Base-by-base conservation (phyloP, 1,139 yeast species). In the Debaryomyces udenii region DNA sequence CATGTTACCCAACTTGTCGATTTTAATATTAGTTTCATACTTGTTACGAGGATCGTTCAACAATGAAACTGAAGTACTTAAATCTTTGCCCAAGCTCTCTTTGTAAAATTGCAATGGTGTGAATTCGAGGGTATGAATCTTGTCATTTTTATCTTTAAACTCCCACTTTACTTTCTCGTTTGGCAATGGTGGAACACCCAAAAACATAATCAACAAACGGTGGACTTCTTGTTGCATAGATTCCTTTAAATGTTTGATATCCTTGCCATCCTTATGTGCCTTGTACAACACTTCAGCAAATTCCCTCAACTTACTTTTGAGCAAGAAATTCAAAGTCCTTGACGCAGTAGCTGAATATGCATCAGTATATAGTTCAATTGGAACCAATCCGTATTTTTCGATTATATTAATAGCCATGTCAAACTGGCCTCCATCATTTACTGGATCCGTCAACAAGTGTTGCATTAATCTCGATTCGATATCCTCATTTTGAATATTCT, bases 351-450 rank as follows among this genome's bases (percentile, higher is more conserved):
- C 46, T 13, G 50, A 42, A 28, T 44, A 48, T 6, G 49, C 50
- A 33, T 53, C 56, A 3, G 56, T 54, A 35, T 38, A 53, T 27
- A 44, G 29, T 4, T 45, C 48, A 31, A 46, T 46, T 6, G 57
- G 56, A 5, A 53, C 41, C 38, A 45, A 39, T 2, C 57, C 56
- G 40, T 53, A 53, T 39, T 53, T 53, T 39, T 49, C 54, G 24
- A 49, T 48, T n/a, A 53, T 34, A 37, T 53, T 53, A 27, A 51
- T 42, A 35, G 51, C 40, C 55, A 52, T 52, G 37, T 52, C 57
- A 33, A 45, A 53, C 32, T 52, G 57, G n/a, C 57, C 57, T 6
- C 56, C 56, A 40, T 53, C 56, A 34, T 47, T 34, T 4, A 49
- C 41, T 1, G 56, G 56, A 33, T 49, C 55, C 3, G 44, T 36